These are phyloP conservation scores for Pinus albicaulis DNA, from an alignment of 75 land plant genomes.

Conservation along the genomic window DNA sequence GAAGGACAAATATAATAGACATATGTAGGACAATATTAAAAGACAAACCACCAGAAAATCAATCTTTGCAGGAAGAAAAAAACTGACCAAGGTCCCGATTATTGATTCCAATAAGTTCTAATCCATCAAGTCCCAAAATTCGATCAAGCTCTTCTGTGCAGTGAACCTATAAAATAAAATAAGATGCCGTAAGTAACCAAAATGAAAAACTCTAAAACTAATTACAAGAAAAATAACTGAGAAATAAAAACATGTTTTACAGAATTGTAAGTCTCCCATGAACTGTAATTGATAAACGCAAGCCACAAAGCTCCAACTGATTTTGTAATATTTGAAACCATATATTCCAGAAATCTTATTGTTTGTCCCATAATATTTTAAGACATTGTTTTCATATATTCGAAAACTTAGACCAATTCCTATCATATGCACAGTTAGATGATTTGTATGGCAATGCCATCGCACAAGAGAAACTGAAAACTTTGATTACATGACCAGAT, in stretches of 20 bases:
- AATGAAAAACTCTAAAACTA: not conserved
- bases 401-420: not conserved
- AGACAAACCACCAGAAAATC: not conserved
- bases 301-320: not conserved
- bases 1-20: not conserved
- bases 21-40: not conserved
- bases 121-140: constrained; percentile 26
- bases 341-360: not conserved
- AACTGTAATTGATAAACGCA: not conserved
- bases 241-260: not conserved
- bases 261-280: not conserved
- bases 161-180: constrained; percentile 25
- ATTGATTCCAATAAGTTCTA: constrained; percentile 48
- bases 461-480: too few species aligned
- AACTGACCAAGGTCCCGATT: constrained; percentile 41
- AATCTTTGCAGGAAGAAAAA: not conserved
- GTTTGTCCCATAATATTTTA: not conserved
- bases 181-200: not conserved
- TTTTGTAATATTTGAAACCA: not conserved
- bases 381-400: not conserved
- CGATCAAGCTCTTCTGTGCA: constrained; percentile 40
- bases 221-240: not conserved
- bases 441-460: too few species aligned
- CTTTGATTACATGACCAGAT: too few species aligned
- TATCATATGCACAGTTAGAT: not conserved